Conservation (phyloP, 140 eudicot genomes). For the Flaveria floridana region DNA sequence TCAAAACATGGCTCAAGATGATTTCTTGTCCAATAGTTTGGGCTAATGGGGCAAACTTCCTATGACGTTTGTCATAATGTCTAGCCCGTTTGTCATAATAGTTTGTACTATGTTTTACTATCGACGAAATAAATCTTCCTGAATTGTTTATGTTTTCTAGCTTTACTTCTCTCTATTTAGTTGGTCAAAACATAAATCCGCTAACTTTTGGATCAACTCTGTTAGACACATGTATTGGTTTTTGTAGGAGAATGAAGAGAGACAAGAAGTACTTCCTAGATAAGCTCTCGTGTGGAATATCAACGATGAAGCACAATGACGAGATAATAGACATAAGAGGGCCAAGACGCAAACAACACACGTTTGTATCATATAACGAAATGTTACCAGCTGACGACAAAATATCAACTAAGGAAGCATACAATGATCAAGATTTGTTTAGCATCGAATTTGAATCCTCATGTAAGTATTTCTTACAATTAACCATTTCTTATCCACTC, state of each 20-base stretch:
- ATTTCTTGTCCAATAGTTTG: neutral
- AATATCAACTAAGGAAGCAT: conserved; percentile 16
- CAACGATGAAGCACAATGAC: conserved; percentile 56
- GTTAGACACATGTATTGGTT: neutral
- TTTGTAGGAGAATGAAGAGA: conserved; percentile 60
- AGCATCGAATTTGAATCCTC: conserved; percentile 48
- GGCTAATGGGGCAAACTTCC: neutral
- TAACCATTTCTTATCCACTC: neutral
- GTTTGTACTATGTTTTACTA: no score
- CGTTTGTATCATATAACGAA: conserved; percentile 17
- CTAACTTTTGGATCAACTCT: neutral
- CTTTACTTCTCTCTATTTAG: no score
- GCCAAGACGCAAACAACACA: conserved; percentile 25
- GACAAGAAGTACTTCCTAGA: conserved; percentile 50
- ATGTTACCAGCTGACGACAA: conserved; percentile 38
- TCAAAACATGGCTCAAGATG: neutral
- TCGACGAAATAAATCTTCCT: no score
- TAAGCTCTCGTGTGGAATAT: conserved; percentile 65
- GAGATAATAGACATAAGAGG: conserved; percentile 39
- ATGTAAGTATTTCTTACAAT: conserved; percentile 27
- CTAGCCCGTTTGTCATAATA: neutral
- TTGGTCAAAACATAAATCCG: no score
- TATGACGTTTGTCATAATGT: no score
- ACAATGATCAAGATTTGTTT: conserved; percentile 40
- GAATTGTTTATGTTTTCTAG: no score